phyloP scores from a whole-genome alignment of 2,329 filamentous ascomycete species.

The Colletotrichum sp. region DNA sequence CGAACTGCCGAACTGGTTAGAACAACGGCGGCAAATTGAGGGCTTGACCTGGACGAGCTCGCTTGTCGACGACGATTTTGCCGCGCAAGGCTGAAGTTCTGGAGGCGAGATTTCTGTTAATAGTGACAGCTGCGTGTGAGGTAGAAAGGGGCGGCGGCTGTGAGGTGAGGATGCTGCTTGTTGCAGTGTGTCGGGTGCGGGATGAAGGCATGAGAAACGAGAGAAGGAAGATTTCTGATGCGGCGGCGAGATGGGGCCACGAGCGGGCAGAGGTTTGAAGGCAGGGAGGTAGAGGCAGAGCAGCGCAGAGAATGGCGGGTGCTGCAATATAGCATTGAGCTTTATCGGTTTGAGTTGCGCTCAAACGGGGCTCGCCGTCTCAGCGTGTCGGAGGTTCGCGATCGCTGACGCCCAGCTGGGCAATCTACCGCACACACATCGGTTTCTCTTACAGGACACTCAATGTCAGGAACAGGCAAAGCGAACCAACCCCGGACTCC shows the following conservation, averaged over 20 bases:
- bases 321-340: slow-evolving; percentile 17
- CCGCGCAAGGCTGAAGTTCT: not conserved
- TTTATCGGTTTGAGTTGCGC: slow-evolving; percentile 20
- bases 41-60: not conserved
- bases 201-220: not conserved
- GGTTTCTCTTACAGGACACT: not conserved
- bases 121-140: not conserved
- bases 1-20: not conserved
- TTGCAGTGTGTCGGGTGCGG: not conserved
- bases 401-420: not conserved
- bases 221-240: not conserved
- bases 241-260: not conserved
- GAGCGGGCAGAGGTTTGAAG: not conserved
- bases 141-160: not conserved
- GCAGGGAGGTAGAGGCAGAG: not conserved
- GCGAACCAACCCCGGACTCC: not conserved
- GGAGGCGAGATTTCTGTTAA: not conserved
- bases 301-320: not conserved
- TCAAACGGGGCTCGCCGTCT: slow-evolving; percentile 20
- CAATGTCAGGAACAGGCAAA: not conserved
- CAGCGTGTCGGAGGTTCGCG: slow-evolving; percentile 20
- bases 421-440: not conserved
- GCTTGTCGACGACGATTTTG: not conserved
- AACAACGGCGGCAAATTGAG: not conserved
- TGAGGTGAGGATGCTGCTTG: not conserved